Evolutionary conservation across 2,329 filamentous ascomycete genomes (phyloP), one percentile per base, ranked within the genome.

Genomic region (Sarocladium strictum): DNA sequence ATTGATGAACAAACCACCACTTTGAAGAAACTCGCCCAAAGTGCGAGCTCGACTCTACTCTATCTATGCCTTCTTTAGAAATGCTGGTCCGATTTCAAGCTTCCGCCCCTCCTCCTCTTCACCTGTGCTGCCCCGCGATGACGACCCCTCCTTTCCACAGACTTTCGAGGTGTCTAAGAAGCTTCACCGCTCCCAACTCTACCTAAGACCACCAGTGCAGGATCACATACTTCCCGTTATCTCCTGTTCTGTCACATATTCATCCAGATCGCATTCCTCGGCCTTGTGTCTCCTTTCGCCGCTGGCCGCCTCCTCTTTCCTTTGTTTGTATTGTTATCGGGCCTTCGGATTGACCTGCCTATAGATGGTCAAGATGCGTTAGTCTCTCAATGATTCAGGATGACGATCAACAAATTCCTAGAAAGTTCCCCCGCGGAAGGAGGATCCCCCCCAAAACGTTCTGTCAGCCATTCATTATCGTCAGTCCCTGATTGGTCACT

Each of bases 401-500:
- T 45, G 7, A 26, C n/a, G 40, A 45, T 45, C 40, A 45, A 15
- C 40, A 45, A 32, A 6, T n/a, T n/a, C 35, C n/a, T n/a, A n/a
- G n/a, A n/a, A 38, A 38, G 17, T 38, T n/a, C n/a, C 35, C 35
- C 35, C 35, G 40, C 40, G 10, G 17, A 7, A n/a, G n/a, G 43
- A 27, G n/a, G 29, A 12, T 24, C 9, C n/a, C 7, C 3, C 21
- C 6, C 40, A 15, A 23, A 21, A 10, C 23, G 3, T 23, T 23
- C 21, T 33, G 47, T 33, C 47, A 51, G 35, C 3, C 47, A 33
- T 21, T 51, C 47, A 51, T 35, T 51, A 51, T 51, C 47, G 47
- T 35, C 47, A 29, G 27, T 12, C 4, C 21, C 27, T 51, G 15
- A 51, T 51, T 51, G 47, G 47, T 14, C 17, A 7, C 23, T n/a